Percentiles rank a stretch among this genome's conserved stretches.
phyloP scores from a whole-genome alignment of 257 asterid species.

The Solanum chilense region DNA sequence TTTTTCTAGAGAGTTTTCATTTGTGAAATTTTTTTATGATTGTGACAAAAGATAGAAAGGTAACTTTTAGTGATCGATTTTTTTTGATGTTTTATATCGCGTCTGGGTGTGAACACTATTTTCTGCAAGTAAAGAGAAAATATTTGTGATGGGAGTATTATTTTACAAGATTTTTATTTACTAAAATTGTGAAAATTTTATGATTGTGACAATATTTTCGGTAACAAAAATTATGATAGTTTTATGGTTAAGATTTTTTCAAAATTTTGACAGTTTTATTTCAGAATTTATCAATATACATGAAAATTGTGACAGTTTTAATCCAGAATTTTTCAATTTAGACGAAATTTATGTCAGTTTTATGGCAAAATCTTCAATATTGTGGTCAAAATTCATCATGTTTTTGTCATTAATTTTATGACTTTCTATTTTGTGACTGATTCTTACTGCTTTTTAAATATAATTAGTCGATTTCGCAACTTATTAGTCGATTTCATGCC shows the following conservation, averaged over 20 bases:
- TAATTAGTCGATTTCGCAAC: not conserved
- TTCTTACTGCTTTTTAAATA: not conserved
- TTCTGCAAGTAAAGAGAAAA: not conserved
- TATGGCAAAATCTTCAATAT: too few species aligned
- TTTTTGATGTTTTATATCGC: not conserved
- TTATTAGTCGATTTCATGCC: not conserved
- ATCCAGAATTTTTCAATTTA: not conserved
- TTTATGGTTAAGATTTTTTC: not conserved
- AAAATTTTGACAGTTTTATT: not conserved
- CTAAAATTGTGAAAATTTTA: not conserved
- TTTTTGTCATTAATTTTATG: too few species aligned
- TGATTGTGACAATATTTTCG: not conserved
- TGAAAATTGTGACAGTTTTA: not conserved
- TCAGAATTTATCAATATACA: not conserved
- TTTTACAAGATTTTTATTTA: not conserved
- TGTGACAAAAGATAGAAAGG: not conserved
- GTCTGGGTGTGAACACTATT: not conserved
- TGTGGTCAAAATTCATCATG: too few species aligned
- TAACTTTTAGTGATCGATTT: not conserved
- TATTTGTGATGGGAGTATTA: not conserved
- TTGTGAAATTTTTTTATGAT: too few species aligned
- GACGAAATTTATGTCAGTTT: not conserved
- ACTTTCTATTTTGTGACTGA: too few species aligned
- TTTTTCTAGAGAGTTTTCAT: too few species aligned
- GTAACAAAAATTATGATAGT: not conserved